Evolutionary conservation across 768 basidiomycete species (phyloP), one percentile per base, ranked within the genome.

Genomic region (Pulveroboletus frians): DNA sequence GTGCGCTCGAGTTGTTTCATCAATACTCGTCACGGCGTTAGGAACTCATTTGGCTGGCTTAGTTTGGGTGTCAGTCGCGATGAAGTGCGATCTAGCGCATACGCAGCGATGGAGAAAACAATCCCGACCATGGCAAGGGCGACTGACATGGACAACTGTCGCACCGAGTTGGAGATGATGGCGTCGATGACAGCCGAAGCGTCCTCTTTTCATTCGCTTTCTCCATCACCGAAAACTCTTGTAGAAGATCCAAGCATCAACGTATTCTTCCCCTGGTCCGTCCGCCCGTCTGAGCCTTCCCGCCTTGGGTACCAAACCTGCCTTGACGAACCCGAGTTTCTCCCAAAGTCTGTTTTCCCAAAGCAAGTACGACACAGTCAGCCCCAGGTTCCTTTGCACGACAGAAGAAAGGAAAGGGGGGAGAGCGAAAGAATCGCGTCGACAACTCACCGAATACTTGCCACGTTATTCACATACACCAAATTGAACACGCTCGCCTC

Each of bases 401-500:
- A 23, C 9, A 26, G 30, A 15, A 23, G 4, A 14, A 20, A 14
- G 2, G 14, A 10, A 37, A 3, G 10, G 9, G 9, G 17, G 7
- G 14, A 14, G 40, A 30, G 40, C 14, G 41, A 18, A 18, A 30
- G 29, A 18, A 13, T 2, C 8, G 14, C 42, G 13, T 18, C 6
- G 8, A 3, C n/a, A 14, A 31, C 52, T 37, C 52, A 84, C 86
- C 73, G 78, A 51, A 85, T 64, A 38, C 85, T 86, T 15, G 91
- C 90, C 38, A 69, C 59, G 69, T 95, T 96, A 64, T 85, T 90
- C 21, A 83, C 80, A 66, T 88, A 95, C 32, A 96, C 92, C 37
- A 96, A 76, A 65, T 96, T 95, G 75, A 96, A 95, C 21, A 95
- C 81, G 61, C 84, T 88, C 4, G 79, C 84, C 56, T 78, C 72